A percentile compares a stretch with the other conserved stretches of the same genome.
Conservation (phyloP, 306 rosid genomes). For the Lotus japonicus region DNA sequence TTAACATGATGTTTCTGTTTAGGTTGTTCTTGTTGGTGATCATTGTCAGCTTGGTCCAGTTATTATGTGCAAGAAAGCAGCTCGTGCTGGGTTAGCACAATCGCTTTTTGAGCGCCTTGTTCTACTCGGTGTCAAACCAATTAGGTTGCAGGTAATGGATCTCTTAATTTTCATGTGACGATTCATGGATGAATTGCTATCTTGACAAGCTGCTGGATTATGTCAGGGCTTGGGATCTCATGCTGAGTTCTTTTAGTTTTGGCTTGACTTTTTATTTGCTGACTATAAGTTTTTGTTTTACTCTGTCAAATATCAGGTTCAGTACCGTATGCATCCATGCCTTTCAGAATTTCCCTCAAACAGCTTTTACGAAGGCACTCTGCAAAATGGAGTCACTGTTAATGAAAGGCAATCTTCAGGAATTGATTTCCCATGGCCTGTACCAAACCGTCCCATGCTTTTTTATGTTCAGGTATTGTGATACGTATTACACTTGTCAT, state of each 20-base stretch:
- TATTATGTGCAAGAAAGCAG: conserved; percentile 99
- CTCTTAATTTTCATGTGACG: background rate
- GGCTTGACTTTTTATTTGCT: background rate
- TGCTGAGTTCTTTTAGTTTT: background rate
- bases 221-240: background rate
- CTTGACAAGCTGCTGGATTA: background rate
- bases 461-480: conserved; percentile 89
- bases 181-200: background rate
- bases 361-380: conserved; percentile 97
- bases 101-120: conserved; percentile 98
- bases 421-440: conserved; percentile 99
- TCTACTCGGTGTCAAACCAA: conserved; percentile 93
- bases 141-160: conserved; percentile 84
- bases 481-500: background rate
- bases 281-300: background rate
- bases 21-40: conserved; percentile 98
- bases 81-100: conserved; percentile 98
- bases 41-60: conserved; percentile 99
- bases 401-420: conserved; percentile 93
- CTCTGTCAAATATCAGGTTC: conserved; percentile 57
- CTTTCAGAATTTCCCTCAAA: conserved; percentile 97
- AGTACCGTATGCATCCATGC: conserved; percentile 99
- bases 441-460: conserved; percentile 98
- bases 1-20: conserved; percentile 23
- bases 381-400: conserved; percentile 96